These are phyloP conservation scores for Lepidium africanum DNA, from an alignment of 345 rosid species.

Conservation along the genomic window DNA sequence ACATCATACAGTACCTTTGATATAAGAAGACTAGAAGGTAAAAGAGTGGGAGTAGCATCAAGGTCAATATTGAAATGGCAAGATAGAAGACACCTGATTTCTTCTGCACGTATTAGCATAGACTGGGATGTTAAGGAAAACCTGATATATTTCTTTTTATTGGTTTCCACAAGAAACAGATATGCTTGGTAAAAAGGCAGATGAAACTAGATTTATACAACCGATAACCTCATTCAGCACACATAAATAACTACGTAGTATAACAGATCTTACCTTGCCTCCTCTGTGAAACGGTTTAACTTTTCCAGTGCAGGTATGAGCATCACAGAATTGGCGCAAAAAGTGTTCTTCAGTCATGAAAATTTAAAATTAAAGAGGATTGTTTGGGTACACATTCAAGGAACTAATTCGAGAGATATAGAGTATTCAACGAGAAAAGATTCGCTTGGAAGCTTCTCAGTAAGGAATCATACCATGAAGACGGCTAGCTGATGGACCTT, in stretches of 20 bases:
- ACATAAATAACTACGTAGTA: not conserved
- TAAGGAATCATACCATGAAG: slow-evolving; percentile 60
- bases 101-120: slow-evolving; percentile 49
- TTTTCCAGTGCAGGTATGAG: slow-evolving; percentile 69
- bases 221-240: not conserved
- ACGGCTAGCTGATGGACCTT: slow-evolving; percentile 68
- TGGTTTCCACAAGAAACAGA: not conserved
- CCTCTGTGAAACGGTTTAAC: slow-evolving; percentile 64
- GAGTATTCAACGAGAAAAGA: not conserved
- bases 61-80: slow-evolving; percentile 62
- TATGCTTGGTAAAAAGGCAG: not conserved
- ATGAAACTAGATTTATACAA: not conserved
- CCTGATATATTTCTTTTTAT: not conserved
- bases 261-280: slow-evolving; percentile 49
- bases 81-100: slow-evolving; percentile 56
- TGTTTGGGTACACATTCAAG: not conserved
- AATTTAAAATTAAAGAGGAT: slow-evolving; percentile 4
- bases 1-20: slow-evolving; percentile 47
- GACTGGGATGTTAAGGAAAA: not conserved
- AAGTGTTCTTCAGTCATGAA: slow-evolving; percentile 50
- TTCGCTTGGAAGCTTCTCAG: not conserved
- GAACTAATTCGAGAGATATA: not conserved
- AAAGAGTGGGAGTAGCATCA: slow-evolving; percentile 88
- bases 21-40: slow-evolving; percentile 66
- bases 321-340: slow-evolving; percentile 89